Conservation (phyloP, 306 rosid genomes). For the barrel medic (Medicago truncatula) region MtrunA17r5.0-ANR NC_053042.1:49619501-49620000, state of each 20-base stretch:
- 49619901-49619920: neutral
- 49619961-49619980: neutral
- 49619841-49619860: conserved; percentile 11
- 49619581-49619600: conserved; percentile 2
- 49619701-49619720: conserved; percentile 19
- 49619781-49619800: neutral
- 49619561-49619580: conserved; percentile 1
- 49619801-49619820: conserved; percentile 1
- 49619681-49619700: conserved; percentile 27
- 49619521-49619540: conserved; percentile 12
- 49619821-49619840: conserved; percentile 18
- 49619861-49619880: conserved; percentile 2
- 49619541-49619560: neutral
- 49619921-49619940: conserved; percentile 9
- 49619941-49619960: conserved; percentile 9
- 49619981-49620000: neutral
- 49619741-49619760: conserved; percentile 11
- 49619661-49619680: neutral
- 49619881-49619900: neutral
- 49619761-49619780: neutral
- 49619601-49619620: neutral
- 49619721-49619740: conserved; percentile 11
- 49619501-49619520: neutral
- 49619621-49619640: conserved; percentile 2
- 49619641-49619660: conserved; percentile 9